These are phyloP conservation scores for Jaapia argillacea DNA, from an alignment of 768 basidiomycete genomes.

Conservation along the genomic window DNA sequence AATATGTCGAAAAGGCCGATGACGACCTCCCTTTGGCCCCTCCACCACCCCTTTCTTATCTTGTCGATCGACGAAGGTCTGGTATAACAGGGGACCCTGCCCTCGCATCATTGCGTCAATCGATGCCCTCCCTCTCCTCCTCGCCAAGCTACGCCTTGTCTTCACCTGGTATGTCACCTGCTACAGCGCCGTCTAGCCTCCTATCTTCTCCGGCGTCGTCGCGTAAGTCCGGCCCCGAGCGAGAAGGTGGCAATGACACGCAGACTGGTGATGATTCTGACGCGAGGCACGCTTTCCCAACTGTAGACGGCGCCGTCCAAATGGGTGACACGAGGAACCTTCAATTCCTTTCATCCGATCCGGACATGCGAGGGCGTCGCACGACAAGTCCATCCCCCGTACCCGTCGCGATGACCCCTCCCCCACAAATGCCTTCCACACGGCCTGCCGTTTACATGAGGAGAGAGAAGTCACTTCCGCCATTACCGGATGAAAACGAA, in stretches of 20 bases:
- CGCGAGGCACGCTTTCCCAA: conserved; percentile 22
- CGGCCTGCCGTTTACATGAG: conserved; percentile 18
- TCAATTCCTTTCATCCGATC: background rate
- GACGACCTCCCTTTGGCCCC: conserved; percentile 78
- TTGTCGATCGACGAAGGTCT: conserved; percentile 46
- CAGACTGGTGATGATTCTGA: conserved; percentile 29
- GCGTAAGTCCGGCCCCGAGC: conserved; percentile 46
- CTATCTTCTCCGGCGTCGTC: conserved; percentile 71
- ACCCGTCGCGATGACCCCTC: background rate
- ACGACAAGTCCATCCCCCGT: background rate
- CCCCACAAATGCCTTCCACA: conserved; percentile 1
- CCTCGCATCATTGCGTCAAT: conserved; percentile 41
- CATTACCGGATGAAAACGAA: conserved; percentile 45
- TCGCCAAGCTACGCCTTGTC: conserved; percentile 42
- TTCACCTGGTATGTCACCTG: conserved; percentile 58
- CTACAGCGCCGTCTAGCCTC: conserved; percentile 66
- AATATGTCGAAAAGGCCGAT: conserved; percentile 36
- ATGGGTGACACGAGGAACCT: conserved; percentile 8
- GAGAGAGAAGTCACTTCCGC: conserved; percentile 72
- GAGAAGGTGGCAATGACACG: conserved; percentile 27
- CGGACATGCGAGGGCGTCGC: too few species aligned
- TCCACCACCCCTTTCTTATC: conserved; percentile 84
- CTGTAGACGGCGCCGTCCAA: conserved; percentile 17
- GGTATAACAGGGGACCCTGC: conserved; percentile 31
- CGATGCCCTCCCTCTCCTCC: conserved; percentile 61